phyloP scores from a whole-genome alignment of 225 moss, liverwort and hornwort genomes.

The Sphagnum contortum region DNA sequence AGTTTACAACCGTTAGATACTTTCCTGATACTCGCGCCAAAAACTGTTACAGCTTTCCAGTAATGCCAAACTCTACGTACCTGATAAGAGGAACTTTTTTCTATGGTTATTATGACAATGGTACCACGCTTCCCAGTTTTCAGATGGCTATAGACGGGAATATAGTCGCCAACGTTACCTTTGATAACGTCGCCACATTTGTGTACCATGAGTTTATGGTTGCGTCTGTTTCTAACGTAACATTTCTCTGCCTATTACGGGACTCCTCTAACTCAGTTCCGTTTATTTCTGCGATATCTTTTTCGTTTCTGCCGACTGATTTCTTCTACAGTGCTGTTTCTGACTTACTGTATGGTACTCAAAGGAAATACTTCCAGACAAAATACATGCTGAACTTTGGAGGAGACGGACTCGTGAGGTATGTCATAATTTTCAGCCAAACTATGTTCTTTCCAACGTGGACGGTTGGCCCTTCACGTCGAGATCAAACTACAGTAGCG shows the following conservation, averaged over 20 bases:
- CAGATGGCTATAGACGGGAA: conserved; percentile 8
- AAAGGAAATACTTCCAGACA: background rate
- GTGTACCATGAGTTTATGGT: background rate
- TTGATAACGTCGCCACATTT: background rate
- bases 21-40: conserved; percentile 7
- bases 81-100: conserved; percentile 7
- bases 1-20: conserved; percentile 5
- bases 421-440: background rate
- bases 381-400: background rate
- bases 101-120: background rate
- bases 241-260: conserved; percentile 11
- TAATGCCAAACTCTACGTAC: conserved; percentile 2
- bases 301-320: background rate
- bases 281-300: conserved; percentile 11
- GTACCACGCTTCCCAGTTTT: conserved; percentile 1
- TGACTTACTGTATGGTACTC: background rate
- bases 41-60: conserved; percentile 13
- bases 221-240: background rate
- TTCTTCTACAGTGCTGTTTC: background rate
- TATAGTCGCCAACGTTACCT: conserved; percentile 1
- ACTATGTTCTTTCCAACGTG: too few relatives aligned
- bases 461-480: too few relatives aligned
- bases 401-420: conserved; percentile 4
- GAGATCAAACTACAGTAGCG: too few relatives aligned
- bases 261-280: background rate